Base-by-base conservation (phyloP, 2,329 filamentous ascomycete genomes). In the Botryotinia narcissicola region DNA sequence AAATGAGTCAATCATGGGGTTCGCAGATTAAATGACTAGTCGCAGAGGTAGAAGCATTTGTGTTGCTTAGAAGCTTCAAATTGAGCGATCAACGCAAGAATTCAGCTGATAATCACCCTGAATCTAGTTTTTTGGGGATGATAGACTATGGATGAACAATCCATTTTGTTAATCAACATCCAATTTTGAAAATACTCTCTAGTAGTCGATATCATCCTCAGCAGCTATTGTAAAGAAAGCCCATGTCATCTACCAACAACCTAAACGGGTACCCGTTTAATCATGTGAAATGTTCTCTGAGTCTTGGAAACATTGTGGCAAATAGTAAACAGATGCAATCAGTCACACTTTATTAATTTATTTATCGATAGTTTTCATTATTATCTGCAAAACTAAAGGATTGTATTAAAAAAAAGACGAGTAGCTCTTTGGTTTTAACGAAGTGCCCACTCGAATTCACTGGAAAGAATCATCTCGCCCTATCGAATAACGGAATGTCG, bases 401-500 rank as follows among this genome's bases (percentile, higher is more conserved):
- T n/a, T 7, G 5, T 54, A n/a, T 16, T 25, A 51, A 54, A 25
- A 14, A 37, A 37, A 12, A n/a, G 1, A 54, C 5, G n/a, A 54
- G 48, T n/a, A n/a, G 25, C 48, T n/a, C 25, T 54, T 16, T 54
- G 12, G 12, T n/a, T 54, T n/a, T 14, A n/a, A n/a, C 2, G 5
- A 54, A 54, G 48, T 54, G 25, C 25, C 48, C 25, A 7, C 48
- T 54, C 12, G 25, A 54, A n/a, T 16, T 14, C 14, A 1, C 18
- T 9, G 12, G 35, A 9, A 5, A 2, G 22, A 40, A 7, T 25
- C 1, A 3, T 25, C 29, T 22, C 3, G 29, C 54, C 8, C 7
- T 9, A 10, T 4, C 1, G 0, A 35, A 12, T 0, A 32, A n/a
- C 7, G 18, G 29, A 35, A 9, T 35, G 1, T 18, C 4, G 8